Evolutionary conservation across 768 basidiomycete genomes (phyloP).

Genomic region (Amyloporia xantha): DNA sequence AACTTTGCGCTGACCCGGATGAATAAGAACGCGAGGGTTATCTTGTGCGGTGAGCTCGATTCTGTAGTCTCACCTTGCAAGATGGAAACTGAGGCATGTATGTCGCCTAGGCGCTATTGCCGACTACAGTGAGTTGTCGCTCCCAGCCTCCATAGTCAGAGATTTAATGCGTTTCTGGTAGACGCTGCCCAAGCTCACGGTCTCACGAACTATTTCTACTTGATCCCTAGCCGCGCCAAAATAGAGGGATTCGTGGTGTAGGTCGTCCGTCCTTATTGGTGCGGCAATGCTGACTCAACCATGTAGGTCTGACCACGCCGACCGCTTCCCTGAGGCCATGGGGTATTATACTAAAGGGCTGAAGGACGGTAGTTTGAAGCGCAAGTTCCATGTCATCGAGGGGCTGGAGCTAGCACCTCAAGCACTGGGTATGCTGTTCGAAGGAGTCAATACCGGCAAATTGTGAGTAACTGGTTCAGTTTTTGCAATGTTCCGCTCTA

Average conservation of each 20-base stretch:
- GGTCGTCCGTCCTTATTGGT: conserved; percentile 16
- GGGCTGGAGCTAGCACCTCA: conserved; percentile 69
- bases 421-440: conserved; percentile 63
- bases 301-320: conserved; percentile 65
- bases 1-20: conserved; percentile 70
- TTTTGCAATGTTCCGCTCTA: too few species aligned
- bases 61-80: not conserved
- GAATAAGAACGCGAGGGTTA: conserved; percentile 72
- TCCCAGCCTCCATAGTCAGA: not conserved
- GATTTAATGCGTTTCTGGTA: conserved; percentile 18
- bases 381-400: conserved; percentile 73
- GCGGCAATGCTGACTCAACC: not conserved
- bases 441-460: conserved; percentile 76
- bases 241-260: conserved; percentile 83
- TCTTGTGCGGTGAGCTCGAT: conserved; percentile 64
- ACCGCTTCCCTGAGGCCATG: conserved; percentile 51
- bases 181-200: conserved; percentile 58
- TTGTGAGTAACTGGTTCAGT: too few species aligned
- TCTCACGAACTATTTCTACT: conserved; percentile 54
- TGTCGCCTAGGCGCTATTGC: conserved; percentile 65
- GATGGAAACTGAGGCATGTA: conserved; percentile 1
- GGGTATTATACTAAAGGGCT: conserved; percentile 53
- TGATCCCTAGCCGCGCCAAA: conserved; percentile 73
- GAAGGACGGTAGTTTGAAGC: conserved; percentile 63
- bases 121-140: conserved; percentile 54